A percentile compares a stretch with the other conserved stretches of the same genome.
Evolutionary conservation across 2,329 filamentous ascomycete genomes (phyloP).

Genomic region (Aspergillus pseudonomiae): DNA sequence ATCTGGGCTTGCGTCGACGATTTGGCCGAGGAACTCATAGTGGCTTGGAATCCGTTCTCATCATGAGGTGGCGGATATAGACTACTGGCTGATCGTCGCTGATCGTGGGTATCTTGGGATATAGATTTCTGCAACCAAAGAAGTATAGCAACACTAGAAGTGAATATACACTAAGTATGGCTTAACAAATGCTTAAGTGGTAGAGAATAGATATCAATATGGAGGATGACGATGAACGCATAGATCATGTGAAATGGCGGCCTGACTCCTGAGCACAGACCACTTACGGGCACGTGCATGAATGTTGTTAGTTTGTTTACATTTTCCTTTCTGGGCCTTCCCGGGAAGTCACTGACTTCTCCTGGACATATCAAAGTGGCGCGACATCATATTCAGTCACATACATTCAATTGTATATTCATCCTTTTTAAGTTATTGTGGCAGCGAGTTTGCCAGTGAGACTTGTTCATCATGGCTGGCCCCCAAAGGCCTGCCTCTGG

Average conservation of each 20-base stretch:
- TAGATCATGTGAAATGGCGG: constrained; percentile 32
- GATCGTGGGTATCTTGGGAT: neutral
- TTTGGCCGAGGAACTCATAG: constrained; percentile 38
- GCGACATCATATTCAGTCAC: neutral
- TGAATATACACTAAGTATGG: too few relatives aligned
- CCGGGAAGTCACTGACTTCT: constrained; percentile 8
- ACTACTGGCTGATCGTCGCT: neutral
- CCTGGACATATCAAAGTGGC: neutral
- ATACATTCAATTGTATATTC: neutral
- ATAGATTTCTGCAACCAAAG: neutral
- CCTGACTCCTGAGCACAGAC: constrained; percentile 22
- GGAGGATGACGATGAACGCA: constrained; percentile 18
- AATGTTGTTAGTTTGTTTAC: constrained; percentile 33
- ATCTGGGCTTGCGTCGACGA: constrained; percentile 58
- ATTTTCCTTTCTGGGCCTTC: constrained; percentile 29
- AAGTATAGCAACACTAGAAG: neutral
- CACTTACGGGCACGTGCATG: constrained; percentile 20
- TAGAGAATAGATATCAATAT: neutral
- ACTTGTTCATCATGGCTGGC: constrained; percentile 53
- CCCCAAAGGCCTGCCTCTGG: constrained; percentile 54
- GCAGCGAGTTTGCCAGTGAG: neutral
- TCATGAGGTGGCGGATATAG: constrained; percentile 9
- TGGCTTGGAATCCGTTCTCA: constrained; percentile 20
- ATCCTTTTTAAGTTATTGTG: neutral
- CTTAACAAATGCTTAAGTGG: neutral